Evolutionary conservation across 192 early-diverging fungal species (phyloP), one percentile per base, ranked within the genome.

Genomic region (Rhizoclosmatium sp.): DNA sequence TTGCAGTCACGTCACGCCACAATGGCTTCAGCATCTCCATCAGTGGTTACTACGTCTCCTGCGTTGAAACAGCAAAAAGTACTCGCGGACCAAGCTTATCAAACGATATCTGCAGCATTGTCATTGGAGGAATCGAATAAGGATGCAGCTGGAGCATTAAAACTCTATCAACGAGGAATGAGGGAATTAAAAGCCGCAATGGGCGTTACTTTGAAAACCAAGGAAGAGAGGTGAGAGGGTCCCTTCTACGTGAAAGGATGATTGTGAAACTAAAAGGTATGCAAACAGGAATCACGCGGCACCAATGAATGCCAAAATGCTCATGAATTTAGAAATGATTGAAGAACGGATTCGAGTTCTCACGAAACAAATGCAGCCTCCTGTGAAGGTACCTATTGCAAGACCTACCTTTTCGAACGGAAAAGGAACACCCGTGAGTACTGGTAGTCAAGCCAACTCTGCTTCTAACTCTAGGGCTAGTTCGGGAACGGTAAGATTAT

Each of bases 21-120:
- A 21, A 58, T 58, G 56, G 56, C 56, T 21, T 16, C 56, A 21
- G 14, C 12, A 58, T 21, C 12, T 21, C 12, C 65, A 42, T 16
- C 21, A 65, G 12, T 14, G 65, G 16, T 42, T 39, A 47, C 19
- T 31, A 16, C 31, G 12, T 75, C 72, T 3, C 16, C 48, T 12
- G 72, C 72, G 4, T 16, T 62, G 3, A 40, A 47, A 19, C 73
- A 81, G 47, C 85, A 85, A 54, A 81, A 76, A 62, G 31, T 7
- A 12, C 80, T 85, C 23, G 80, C 82, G 5, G 83, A 88, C 42
- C 73, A 79, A 45, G 87, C 85, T 2, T 86, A 83, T 73, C 59
- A 76, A 65, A 71, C 58, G 12, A 69, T 86, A 7, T 85, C 85
- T 19, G 75, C 83, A 3, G 87, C 78, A 23, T 64, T 88, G 42